phyloP scores from a whole-genome alignment of 305 asterid genomes.

The Lippia alba region DNA sequence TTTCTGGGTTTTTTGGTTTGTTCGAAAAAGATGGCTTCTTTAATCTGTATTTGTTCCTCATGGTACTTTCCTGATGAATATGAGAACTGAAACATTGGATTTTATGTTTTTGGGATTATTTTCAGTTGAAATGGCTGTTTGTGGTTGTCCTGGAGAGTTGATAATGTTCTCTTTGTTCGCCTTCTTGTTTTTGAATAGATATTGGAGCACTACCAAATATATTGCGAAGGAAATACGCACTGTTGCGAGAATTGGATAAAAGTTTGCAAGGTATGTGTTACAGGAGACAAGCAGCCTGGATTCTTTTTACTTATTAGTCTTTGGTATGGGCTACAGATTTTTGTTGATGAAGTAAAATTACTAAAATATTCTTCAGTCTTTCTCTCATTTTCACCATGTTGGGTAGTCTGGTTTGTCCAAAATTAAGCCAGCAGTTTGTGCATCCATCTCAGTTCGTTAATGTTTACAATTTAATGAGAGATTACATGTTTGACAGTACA shows the following conservation, averaged over 20 bases:
- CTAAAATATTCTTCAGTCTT: background rate
- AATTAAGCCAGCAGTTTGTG: background rate
- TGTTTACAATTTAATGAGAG: background rate
- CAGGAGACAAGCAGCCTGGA: background rate
- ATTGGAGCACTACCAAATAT: constrained; percentile 66
- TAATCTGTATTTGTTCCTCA: background rate
- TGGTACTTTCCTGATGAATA: background rate
- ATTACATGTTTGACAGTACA: background rate
- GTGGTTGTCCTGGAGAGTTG: constrained; percentile 4
- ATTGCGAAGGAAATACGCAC: constrained; percentile 57
- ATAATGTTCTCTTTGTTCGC: constrained; percentile 19
- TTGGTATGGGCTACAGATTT: constrained; percentile 6
- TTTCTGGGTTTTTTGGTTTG: background rate
- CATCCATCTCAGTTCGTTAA: background rate
- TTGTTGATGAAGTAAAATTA: background rate
- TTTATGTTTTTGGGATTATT: background rate
- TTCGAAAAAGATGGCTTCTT: constrained; percentile 11
- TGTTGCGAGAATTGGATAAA: constrained; percentile 58
- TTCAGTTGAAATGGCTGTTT: constrained; percentile 8
- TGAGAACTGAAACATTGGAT: background rate
- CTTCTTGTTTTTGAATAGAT: constrained; percentile 37
- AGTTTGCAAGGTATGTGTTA: constrained; percentile 56
- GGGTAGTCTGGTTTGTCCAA: background rate
- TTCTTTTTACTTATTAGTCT: constrained; percentile 17
- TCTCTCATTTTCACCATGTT: background rate